phyloP scores from a whole-genome alignment of 1,284 basidiomycete genomes.

The Rhodotorula sp. region DNA sequence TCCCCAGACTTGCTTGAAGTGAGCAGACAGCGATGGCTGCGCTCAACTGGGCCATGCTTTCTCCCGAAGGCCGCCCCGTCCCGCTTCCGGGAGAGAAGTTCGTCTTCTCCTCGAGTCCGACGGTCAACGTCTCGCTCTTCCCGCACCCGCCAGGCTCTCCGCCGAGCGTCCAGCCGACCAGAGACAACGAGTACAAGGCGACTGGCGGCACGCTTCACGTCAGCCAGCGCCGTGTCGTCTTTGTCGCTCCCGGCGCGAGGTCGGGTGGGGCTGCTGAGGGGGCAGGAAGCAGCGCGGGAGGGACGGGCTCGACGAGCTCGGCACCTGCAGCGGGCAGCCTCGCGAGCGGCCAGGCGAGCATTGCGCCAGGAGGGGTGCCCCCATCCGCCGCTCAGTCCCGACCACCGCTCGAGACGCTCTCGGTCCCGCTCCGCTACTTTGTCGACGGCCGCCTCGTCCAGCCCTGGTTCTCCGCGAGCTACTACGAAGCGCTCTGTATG shows the following conservation, averaged over 20 bases:
- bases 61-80: constrained; percentile 10
- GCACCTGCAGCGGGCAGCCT: background rate
- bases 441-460: constrained; percentile 33
- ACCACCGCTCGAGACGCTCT: constrained; percentile 17
- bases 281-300: background rate
- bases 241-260: constrained; percentile 11
- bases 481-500: constrained; percentile 33
- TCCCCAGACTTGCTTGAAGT: background rate
- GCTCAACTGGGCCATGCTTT: constrained; percentile 35
- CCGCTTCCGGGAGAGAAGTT: constrained; percentile 39
- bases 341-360: constrained; percentile 2
- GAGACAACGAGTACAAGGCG: background rate
- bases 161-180: background rate
- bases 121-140: constrained; percentile 17
- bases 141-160: constrained; percentile 11
- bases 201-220: constrained; percentile 25
- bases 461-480: constrained; percentile 39
- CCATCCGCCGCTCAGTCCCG: no score
- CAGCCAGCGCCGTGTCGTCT: constrained; percentile 36
- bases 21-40: constrained; percentile 25
- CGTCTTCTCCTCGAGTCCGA: constrained; percentile 4
- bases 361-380: background rate
- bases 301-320: background rate
- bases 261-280: no score
- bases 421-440: constrained; percentile 27